A percentile compares a stretch with the other conserved stretches of the same genome.
These are phyloP conservation scores for Podospora bellae-mahoneyi DNA, from an alignment of 495 filamentous ascomycete species.

Conservation along the genomic window DNA sequence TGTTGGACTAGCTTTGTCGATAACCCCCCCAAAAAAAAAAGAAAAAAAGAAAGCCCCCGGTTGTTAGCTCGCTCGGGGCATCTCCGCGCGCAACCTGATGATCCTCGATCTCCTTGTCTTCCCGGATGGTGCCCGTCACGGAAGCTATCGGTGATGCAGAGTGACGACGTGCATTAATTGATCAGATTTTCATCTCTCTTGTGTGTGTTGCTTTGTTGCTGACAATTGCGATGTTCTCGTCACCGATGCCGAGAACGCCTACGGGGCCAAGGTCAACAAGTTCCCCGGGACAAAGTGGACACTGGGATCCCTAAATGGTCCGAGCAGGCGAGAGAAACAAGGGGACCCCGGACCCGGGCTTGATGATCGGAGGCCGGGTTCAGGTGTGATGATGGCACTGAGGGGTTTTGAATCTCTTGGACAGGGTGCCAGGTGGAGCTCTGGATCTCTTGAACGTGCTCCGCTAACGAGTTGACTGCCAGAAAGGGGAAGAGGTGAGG, in stretches of 20 bases:
- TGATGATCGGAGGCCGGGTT: conserved; percentile 11
- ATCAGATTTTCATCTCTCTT: conserved; percentile 8
- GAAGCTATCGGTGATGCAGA: conserved; percentile 22
- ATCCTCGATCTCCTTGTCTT: background rate
- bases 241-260: background rate
- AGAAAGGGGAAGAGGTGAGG: background rate
- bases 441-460: conserved; percentile 6
- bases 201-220: background rate
- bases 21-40: background rate
- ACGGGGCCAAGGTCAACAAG: background rate
- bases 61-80: background rate
- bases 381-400: conserved; percentile 1
- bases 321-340: background rate
- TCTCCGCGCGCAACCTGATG: background rate
- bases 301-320: conserved; percentile 5
- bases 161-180: conserved; percentile 16
- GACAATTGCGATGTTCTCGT: background rate
- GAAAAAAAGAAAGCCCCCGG: background rate
- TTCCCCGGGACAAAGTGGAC: background rate
- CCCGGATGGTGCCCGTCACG: conserved; percentile 21
- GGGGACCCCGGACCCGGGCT: background rate
- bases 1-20: background rate
- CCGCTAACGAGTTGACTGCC: conserved; percentile 5
- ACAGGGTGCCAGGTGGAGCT: background rate
- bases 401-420: conserved; percentile 7